These are phyloP conservation scores for Brettanomyces anomalus DNA, from an alignment of 805 yeast species.

Conservation along the genomic window DNA sequence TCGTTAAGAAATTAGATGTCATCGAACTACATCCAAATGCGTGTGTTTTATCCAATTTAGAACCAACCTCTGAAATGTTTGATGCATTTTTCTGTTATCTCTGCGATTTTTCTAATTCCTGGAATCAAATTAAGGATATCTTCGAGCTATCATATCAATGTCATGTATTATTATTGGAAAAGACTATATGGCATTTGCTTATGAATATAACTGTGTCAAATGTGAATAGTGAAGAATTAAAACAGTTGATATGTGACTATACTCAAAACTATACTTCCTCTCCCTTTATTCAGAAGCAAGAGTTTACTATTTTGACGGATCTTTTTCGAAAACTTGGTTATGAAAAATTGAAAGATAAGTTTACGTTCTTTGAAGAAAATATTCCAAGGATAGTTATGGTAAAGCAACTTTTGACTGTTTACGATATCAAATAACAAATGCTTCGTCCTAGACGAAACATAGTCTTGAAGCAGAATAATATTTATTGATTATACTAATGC, in stretches of 20 bases:
- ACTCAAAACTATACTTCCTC: neutral
- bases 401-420: neutral
- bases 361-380: neutral
- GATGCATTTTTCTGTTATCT: constrained; percentile 5
- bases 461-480: too few species aligned
- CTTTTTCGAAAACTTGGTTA: neutral
- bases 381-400: neutral
- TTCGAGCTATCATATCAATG: neutral
- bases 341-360: neutral
- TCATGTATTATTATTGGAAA: neutral
- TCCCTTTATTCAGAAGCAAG: neutral
- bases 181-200: neutral
- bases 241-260: neutral
- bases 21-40: constrained; percentile 3
- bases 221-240: neutral
- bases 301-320: neutral
- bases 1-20: neutral
- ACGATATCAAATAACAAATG: constrained; percentile 11
- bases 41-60: neutral
- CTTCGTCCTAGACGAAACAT: too few species aligned
- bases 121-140: constrained; percentile 1
- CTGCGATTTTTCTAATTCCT: neutral
- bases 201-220: constrained; percentile 1
- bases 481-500: too few species aligned
- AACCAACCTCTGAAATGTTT: constrained; percentile 1